These are phyloP conservation scores for Bathelium albidoporum DNA, from an alignment of 495 filamentous ascomycete species.

Conservation along the genomic window DNA sequence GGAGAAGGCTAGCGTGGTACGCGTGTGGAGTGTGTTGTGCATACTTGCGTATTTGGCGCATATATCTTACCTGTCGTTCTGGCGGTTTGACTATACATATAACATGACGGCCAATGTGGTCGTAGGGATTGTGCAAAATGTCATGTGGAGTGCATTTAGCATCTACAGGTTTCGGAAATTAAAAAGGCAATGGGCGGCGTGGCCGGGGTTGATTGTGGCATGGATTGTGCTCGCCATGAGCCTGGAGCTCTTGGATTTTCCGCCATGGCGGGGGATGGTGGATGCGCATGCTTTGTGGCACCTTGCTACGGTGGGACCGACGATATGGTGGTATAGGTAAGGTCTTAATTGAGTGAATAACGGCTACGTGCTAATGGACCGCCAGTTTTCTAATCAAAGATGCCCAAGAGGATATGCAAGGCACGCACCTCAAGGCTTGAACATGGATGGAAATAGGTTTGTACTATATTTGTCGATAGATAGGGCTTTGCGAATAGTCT, in stretches of 20 bases:
- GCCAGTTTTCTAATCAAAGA: slow-evolving; percentile 26
- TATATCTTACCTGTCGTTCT: slow-evolving; percentile 72
- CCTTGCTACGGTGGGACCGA: slow-evolving; percentile 78
- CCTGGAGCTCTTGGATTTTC: slow-evolving; percentile 86
- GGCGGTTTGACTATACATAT: slow-evolving; percentile 90
- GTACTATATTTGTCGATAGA: neutral
- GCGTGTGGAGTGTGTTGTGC: slow-evolving; percentile 67
- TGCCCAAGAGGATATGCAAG: slow-evolving; percentile 26
- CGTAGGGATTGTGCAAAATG: slow-evolving; percentile 68
- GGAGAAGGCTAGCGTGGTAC: slow-evolving; percentile 45
- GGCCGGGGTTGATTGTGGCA: slow-evolving; percentile 86
- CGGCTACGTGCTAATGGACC: slow-evolving; percentile 10
- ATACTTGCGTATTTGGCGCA: slow-evolving; percentile 61
- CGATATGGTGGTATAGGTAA: slow-evolving; percentile 92
- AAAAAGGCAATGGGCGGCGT: slow-evolving; percentile 66
- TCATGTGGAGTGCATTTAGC: slow-evolving; percentile 80
- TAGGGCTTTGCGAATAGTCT: neutral
- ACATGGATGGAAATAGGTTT: neutral
- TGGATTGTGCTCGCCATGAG: slow-evolving; percentile 94
- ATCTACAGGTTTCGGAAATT: slow-evolving; percentile 59
- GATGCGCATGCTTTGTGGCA: slow-evolving; percentile 98
- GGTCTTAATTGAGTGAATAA: slow-evolving; percentile 31
- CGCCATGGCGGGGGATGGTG: slow-evolving; percentile 68
- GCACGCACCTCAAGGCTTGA: slow-evolving; percentile 22
- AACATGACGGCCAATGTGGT: slow-evolving; percentile 94